Evolutionary conservation across 2,329 filamentous ascomycete genomes (phyloP).

Genomic region (Trichoderma hamatum): DNA sequence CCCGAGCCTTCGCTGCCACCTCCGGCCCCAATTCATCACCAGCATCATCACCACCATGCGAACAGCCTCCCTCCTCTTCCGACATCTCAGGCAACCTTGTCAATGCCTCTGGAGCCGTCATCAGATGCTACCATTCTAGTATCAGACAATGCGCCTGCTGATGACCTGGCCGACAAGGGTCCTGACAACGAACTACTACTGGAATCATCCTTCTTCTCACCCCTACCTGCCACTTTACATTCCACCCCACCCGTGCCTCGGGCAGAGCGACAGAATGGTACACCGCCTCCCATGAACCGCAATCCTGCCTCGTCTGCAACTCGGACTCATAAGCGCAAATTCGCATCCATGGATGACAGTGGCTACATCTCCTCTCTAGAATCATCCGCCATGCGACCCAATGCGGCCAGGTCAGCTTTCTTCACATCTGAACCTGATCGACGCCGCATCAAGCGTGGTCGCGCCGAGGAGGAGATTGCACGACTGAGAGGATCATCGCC

Average conservation of each 20-base stretch:
- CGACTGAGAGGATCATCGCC: conserved; percentile 90
- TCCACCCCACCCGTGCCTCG: conserved; percentile 86
- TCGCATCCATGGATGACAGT: conserved; percentile 82
- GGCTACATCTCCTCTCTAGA: conserved; percentile 97
- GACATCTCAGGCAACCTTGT: conserved; percentile 43
- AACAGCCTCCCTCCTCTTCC: conserved; percentile 46
- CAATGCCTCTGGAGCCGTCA: conserved; percentile 62
- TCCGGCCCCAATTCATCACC: conserved; percentile 44
- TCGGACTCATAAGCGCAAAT: conserved; percentile 74
- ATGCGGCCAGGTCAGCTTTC: conserved; percentile 63
- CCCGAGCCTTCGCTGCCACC: conserved; percentile 54
- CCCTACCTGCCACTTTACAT: conserved; percentile 70
- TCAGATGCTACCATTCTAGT: conserved; percentile 78
- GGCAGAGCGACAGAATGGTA: conserved; percentile 65
- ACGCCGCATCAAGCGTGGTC: conserved; percentile 81
- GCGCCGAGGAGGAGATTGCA: conserved; percentile 94
- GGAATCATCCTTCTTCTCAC: conserved; percentile 67
- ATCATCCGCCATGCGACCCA: conserved; percentile 80
- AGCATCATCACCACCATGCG: conserved; percentile 13
- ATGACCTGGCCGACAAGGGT: conserved; percentile 50
- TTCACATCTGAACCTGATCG: conserved; percentile 79
- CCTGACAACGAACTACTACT: conserved; percentile 44
- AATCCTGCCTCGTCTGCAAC: conserved; percentile 65
- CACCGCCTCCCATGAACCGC: conserved; percentile 71
- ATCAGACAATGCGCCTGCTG: conserved; percentile 65